These are phyloP conservation scores for Nannochloropsis salina DNA, from an alignment of 108 stramenopile genomes.

Conservation along the genomic window DNA sequence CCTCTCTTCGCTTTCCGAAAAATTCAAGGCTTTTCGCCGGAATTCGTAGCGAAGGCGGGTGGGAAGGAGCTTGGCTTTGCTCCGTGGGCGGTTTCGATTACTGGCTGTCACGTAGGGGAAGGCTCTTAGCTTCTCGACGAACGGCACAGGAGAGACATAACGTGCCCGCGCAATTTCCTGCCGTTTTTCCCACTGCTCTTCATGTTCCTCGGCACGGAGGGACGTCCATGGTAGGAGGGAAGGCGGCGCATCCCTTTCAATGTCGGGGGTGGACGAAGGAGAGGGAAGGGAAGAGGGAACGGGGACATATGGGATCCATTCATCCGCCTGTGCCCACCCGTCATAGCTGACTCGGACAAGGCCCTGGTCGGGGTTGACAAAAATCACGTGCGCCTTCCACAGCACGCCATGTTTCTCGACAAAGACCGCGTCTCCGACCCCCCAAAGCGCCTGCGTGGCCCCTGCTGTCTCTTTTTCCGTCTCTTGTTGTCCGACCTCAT, in stretches of 20 bases:
- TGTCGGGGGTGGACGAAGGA: not conserved
- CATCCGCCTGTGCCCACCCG: not conserved
- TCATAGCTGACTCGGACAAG: not conserved
- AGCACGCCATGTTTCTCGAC: not conserved
- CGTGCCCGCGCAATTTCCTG: not conserved
- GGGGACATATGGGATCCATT: not conserved
- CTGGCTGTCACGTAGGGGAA: slow-evolving; percentile 15
- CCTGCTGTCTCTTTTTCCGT: not conserved
- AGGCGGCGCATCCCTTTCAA: not conserved
- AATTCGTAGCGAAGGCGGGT: not conserved
- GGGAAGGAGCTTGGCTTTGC: not conserved
- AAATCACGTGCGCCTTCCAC: not conserved
- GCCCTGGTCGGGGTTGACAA: not conserved
- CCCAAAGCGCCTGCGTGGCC: not conserved
- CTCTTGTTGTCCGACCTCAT: not conserved
- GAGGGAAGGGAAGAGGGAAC: not conserved
- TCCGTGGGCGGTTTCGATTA: not conserved
- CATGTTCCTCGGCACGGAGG: not conserved
- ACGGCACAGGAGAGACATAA: not conserved
- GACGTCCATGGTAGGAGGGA: not conserved
- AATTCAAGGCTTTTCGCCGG: not conserved
- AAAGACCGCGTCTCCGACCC: not conserved
- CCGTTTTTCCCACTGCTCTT: not conserved
- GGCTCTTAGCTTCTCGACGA: not conserved
- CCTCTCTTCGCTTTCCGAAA: too few relatives aligned